Evolutionary conservation across 1,139 yeast genomes (phyloP).

Genomic region (Candida sp.): DNA sequence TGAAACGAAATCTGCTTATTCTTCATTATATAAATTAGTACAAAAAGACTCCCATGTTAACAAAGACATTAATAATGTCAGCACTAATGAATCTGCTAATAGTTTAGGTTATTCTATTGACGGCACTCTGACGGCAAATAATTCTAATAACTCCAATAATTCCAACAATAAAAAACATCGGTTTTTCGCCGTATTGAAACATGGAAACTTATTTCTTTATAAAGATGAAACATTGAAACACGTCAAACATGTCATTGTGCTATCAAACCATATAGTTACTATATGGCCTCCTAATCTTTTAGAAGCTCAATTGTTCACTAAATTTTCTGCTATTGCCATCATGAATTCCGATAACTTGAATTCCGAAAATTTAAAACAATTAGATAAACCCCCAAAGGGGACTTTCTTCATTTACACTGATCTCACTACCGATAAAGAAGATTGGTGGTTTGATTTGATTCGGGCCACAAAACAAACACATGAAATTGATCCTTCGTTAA

Average conservation of each 20-base stretch:
- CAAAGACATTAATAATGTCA: conserved; percentile 6
- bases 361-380: background rate
- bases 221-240: conserved; percentile 63
- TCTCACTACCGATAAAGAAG: conserved; percentile 79
- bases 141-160: conserved; percentile 3
- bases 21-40: conserved; percentile 57
- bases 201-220: conserved; percentile 83
- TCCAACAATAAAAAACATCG: conserved; percentile 49
- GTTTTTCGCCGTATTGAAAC: conserved; percentile 68
- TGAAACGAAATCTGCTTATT: conserved; percentile 53
- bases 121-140: background rate
- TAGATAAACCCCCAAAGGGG: conserved; percentile 42
- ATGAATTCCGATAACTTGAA: conserved; percentile 24
- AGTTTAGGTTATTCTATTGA: background rate
- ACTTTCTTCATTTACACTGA: conserved; percentile 77
- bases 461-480: conserved; percentile 55
- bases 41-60: conserved; percentile 21
- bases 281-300: conserved; percentile 81
- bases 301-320: conserved; percentile 78
- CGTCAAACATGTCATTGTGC: conserved; percentile 76
- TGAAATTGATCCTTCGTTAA: conserved; percentile 14
- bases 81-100: conserved; percentile 3
- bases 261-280: conserved; percentile 65
- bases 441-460: conserved; percentile 85
- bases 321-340: conserved; percentile 74